These are phyloP conservation scores for Triticum timopheevii DNA, from an alignment of 176 grass and related monocot genomes.

Conservation along the genomic window DNA sequence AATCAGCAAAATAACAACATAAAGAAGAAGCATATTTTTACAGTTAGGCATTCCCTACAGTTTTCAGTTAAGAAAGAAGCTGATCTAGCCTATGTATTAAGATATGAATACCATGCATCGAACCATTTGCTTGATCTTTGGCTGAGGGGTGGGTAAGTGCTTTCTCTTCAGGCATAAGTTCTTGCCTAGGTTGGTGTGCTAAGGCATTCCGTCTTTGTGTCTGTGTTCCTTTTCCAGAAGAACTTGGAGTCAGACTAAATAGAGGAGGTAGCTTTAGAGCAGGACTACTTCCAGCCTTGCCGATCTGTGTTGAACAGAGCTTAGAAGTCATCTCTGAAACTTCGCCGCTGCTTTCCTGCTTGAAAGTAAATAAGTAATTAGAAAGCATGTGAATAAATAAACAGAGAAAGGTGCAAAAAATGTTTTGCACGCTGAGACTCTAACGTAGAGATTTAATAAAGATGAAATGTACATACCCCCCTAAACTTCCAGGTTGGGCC, in stretches of 20 bases:
- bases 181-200: conserved; percentile 51
- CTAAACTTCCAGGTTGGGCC: too few species aligned
- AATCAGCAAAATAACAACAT: conserved; percentile 7
- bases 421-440: neutral
- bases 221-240: conserved; percentile 68
- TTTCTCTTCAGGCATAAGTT: conserved; percentile 45
- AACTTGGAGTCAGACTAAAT: conserved; percentile 87
- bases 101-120: conserved; percentile 38
- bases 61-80: neutral
- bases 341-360: conserved; percentile 64
- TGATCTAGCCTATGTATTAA: neutral
- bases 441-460: neutral
- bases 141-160: conserved; percentile 1
- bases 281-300: conserved; percentile 62
- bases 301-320: conserved; percentile 66
- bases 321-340: conserved; percentile 62
- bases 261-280: conserved; percentile 82
- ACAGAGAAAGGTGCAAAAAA: neutral
- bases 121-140: conserved; percentile 44
- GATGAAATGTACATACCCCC: neutral
- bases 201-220: conserved; percentile 48
- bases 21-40: neutral
- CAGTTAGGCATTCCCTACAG: neutral
- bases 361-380: conserved; percentile 32
- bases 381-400: conserved; percentile 25